Percentiles rank a stretch among this genome's conserved stretches.
Evolutionary conservation across 2,329 filamentous ascomycete species (phyloP).

Genomic region (Phyllosticta paracitricarpa): DNA sequence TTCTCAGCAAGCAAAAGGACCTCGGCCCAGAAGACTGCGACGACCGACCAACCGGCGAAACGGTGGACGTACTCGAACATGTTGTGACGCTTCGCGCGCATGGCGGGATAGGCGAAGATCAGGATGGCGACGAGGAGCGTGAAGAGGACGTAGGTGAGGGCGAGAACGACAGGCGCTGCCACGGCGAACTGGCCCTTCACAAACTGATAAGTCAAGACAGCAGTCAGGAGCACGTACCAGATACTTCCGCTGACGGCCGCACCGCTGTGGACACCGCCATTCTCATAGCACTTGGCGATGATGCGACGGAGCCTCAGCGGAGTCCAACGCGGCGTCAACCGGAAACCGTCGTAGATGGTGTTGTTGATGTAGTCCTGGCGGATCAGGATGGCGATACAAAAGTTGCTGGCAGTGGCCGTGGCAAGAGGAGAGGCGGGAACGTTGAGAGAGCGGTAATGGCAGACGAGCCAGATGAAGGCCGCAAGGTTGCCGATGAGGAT

Average conservation of each 20-base stretch:
- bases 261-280: slow-evolving; percentile 27
- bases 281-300: slow-evolving; percentile 22
- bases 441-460: neutral
- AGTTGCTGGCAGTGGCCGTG: slow-evolving; percentile 25
- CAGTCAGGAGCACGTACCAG: slow-evolving; percentile 36
- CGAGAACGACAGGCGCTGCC: slow-evolving; percentile 13
- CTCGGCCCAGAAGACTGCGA: slow-evolving; percentile 24
- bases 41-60: slow-evolving; percentile 23
- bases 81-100: slow-evolving; percentile 21
- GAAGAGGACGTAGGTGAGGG: slow-evolving; percentile 17
- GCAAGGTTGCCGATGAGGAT: slow-evolving; percentile 31
- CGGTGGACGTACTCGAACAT: slow-evolving; percentile 26
- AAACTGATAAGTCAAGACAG: slow-evolving; percentile 21
- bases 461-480: slow-evolving; percentile 15
- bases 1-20: slow-evolving; percentile 11
- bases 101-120: slow-evolving; percentile 16
- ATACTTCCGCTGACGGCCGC: slow-evolving; percentile 21
- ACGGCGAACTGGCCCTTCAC: slow-evolving; percentile 5
- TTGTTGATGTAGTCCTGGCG: slow-evolving; percentile 26
- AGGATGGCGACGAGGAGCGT: slow-evolving; percentile 18
- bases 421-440: slow-evolving; percentile 16
- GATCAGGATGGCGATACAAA: slow-evolving; percentile 19
- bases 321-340: slow-evolving; percentile 20
- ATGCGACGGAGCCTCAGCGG: slow-evolving; percentile 18
- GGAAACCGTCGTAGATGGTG: slow-evolving; percentile 20